Base-by-base conservation (phyloP, 805 yeast genomes). In the Candida endomychidarum region DNA sequence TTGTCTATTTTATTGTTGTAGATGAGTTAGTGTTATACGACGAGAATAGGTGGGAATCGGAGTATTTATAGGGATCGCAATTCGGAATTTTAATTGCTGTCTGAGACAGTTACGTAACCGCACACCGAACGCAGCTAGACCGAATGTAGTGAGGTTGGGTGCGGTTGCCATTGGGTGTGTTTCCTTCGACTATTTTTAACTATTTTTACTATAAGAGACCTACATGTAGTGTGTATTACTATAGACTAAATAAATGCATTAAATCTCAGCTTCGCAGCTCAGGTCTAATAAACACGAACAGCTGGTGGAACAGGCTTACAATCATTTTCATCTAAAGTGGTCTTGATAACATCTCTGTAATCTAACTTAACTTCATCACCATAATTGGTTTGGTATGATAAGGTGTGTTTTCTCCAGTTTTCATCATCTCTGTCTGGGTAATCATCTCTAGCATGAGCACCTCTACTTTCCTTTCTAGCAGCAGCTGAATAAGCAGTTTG, bases 381-480 rank as follows among this genome's bases (percentile, higher is more conserved):
- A 46, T 74, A 74, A 19, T 69, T 63, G 42, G 67, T 58, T 75
- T 93, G 98, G 89, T 93, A 91, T 38, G 97, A 87, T 61, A 91
- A 73, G 36, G 97, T 77, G 72, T 91, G 99, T 75, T 91, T 93
- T 91, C 87, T 88, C 99, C 99, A 91, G 77, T 89, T 75, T 41
- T 62, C 89, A 65, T 91, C 99, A 62, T 91, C 96, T 80, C 99
- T 88, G 48, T 80, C 82, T 58, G 96, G 97, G 74, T 69, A 90
- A 67, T 91, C 99, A 70, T 91, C 99, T 76, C 98, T 85, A 44
- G 99, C 97, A 62, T 91, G 99, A 36, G 99, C 98, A 74, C 99
- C 99, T 76, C 99, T 87, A 26, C 97, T 89, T 74, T 91, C 99
- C 59, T 76, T 83, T 77, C 99, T 87, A 42, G 88, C 95, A 48